phyloP scores from a whole-genome alignment of 2,329 filamentous ascomycete genomes.

The Sclerotinia borealis region DNA sequence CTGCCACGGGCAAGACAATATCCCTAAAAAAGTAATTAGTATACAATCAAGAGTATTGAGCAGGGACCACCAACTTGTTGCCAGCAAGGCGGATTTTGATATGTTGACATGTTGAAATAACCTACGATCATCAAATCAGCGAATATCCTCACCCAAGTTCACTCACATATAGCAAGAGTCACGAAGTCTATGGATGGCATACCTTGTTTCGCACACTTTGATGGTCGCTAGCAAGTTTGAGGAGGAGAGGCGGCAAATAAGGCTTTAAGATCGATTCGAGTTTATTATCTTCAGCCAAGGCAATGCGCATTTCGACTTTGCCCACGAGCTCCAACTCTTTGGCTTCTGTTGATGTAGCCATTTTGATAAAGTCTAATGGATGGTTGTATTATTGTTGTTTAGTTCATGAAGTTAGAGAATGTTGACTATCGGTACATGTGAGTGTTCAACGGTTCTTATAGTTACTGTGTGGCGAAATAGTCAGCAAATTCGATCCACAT shows the following conservation, averaged over 20 bases:
- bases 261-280: slow-evolving; percentile 70
- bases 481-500: not conserved
- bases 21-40: slow-evolving; percentile 30
- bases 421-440: not conserved
- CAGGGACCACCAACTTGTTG: slow-evolving; percentile 28
- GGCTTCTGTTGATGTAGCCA: slow-evolving; percentile 24
- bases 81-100: slow-evolving; percentile 50
- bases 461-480: not conserved
- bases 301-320: slow-evolving; percentile 69
- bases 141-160: not conserved
- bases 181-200: slow-evolving; percentile 10
- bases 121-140: slow-evolving; percentile 34
- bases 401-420: not conserved
- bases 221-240: slow-evolving; percentile 81
- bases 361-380: not conserved
- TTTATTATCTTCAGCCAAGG: slow-evolving; percentile 75
- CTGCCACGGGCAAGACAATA: slow-evolving; percentile 75
- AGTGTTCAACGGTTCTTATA: not conserved
- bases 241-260: slow-evolving; percentile 73
- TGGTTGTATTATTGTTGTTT: not conserved
- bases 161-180: not conserved
- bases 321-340: slow-evolving; percentile 72
- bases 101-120: slow-evolving; percentile 66
- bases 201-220: slow-evolving; percentile 74
- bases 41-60: slow-evolving; percentile 1